Evolutionary conservation across 139 green algal species (phyloP).

Genomic region (Chlorella sp.): DNA sequence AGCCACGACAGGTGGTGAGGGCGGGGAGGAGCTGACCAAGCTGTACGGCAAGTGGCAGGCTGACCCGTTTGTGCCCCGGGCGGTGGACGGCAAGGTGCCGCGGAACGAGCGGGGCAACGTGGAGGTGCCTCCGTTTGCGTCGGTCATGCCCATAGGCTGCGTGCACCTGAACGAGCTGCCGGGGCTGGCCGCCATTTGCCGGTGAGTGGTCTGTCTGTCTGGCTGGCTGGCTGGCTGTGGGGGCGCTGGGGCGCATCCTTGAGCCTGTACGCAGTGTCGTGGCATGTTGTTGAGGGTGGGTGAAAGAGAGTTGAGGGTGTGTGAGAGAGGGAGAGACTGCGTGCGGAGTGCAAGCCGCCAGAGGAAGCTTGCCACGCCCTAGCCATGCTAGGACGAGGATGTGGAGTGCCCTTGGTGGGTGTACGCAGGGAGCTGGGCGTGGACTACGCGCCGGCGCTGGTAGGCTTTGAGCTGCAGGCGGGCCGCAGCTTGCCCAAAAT

Average conservation of each 20-base stretch:
- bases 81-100: constrained; percentile 62
- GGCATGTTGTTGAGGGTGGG: background rate
- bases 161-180: constrained; percentile 34
- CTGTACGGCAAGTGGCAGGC: constrained; percentile 89
- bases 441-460: constrained; percentile 69
- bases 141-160: constrained; percentile 54
- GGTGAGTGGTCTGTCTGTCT: background rate
- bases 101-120: constrained; percentile 78
- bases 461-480: constrained; percentile 66
- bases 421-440: constrained; percentile 52
- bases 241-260: too few relatives aligned
- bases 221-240: too few relatives aligned
- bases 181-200: constrained; percentile 26
- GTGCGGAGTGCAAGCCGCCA: too few relatives aligned
- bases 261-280: too few relatives aligned
- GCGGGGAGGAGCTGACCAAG: constrained; percentile 6
- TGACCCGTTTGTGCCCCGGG: constrained; percentile 29
- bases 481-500: constrained; percentile 61
- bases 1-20: background rate
- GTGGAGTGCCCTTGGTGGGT: too few relatives aligned
- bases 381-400: too few relatives aligned
- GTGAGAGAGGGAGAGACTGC: too few relatives aligned
- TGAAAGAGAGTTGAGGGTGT: too few relatives aligned
- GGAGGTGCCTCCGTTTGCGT: constrained; percentile 64
- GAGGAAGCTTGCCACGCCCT: too few relatives aligned